Conservation (phyloP, 371 early-diverging fungal species). For the Mortierella polycephala region DNA sequence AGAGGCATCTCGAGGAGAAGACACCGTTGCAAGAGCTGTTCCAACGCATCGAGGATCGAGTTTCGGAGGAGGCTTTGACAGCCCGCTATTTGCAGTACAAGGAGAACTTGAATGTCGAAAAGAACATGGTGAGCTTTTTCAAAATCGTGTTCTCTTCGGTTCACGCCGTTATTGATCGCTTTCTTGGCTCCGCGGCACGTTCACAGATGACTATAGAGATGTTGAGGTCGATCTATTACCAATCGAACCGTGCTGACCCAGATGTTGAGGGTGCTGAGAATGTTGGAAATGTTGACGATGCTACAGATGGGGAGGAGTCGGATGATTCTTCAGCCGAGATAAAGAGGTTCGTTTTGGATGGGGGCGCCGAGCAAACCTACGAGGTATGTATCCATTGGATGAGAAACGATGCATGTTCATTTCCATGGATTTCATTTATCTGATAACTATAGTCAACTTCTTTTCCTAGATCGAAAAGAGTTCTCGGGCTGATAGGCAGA, state of each 20-base stretch:
- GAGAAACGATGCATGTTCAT: not conserved
- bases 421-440: not conserved
- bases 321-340: too few relatives aligned
- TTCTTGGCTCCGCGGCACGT: slow-evolving; percentile 7
- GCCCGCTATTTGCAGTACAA: not conserved
- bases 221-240: not conserved
- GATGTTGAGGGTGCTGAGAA: not conserved
- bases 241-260: not conserved
- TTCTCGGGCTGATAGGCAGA: slow-evolving; percentile 8
- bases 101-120: not conserved
- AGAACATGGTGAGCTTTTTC: not conserved
- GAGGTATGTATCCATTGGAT: too few relatives aligned
- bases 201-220: slow-evolving; percentile 7
- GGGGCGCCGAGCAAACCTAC: too few relatives aligned
- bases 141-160: slow-evolving; percentile 7
- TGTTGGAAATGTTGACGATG: not conserved
- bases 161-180: not conserved
- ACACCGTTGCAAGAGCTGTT: not conserved
- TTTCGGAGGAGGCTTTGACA: not conserved
- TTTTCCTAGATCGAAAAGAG: slow-evolving; percentile 9
- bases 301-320: too few relatives aligned
- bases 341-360: too few relatives aligned
- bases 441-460: not conserved
- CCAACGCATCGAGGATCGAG: not conserved
- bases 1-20: not conserved